These are phyloP conservation scores for Lycium ferocissimum DNA, from an alignment of 257 asterid genomes.

Conservation along the genomic window DNA sequence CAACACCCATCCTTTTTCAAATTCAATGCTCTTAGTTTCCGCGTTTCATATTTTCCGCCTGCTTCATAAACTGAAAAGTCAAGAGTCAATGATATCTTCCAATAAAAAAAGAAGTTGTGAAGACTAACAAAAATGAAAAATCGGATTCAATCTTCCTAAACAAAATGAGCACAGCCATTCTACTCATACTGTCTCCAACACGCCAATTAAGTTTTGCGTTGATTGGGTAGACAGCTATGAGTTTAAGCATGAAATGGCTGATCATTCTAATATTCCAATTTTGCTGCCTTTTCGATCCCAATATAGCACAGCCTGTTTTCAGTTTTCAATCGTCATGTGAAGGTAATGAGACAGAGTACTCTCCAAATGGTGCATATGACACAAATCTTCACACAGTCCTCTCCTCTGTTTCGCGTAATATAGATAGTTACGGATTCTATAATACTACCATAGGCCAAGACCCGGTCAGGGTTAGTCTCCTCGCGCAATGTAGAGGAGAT, in stretches of 20 bases:
- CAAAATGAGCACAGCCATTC: neutral
- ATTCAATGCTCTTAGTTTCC: too few species aligned
- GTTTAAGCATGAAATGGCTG: neutral
- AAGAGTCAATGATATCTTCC: too few species aligned
- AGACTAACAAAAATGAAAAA: too few species aligned
- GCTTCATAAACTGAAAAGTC: too few species aligned
- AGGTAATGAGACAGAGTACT: constrained; percentile 8
- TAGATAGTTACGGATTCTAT: constrained; percentile 39
- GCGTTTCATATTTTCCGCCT: too few species aligned
- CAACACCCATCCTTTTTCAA: too few species aligned
- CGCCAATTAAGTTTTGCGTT: neutral
- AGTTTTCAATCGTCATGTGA: neutral
- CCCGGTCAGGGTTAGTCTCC: constrained; percentile 30
- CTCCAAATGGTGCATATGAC: constrained; percentile 35
- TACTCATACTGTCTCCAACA: neutral
- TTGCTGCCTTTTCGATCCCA: neutral
- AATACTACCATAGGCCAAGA: constrained; percentile 34
- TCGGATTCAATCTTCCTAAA: too few species aligned
- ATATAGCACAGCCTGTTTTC: neutral
- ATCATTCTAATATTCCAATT: neutral
- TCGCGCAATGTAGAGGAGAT: constrained; percentile 49
- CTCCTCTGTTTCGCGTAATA: constrained; percentile 37
- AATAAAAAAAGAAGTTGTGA: too few species aligned
- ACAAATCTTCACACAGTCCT: constrained; percentile 46
- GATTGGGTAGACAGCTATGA: neutral